Evolutionary conservation across 345 rosid species (phyloP), one percentile per base, ranked within the genome.

Genomic region (Carallia pectinifolia): DNA sequence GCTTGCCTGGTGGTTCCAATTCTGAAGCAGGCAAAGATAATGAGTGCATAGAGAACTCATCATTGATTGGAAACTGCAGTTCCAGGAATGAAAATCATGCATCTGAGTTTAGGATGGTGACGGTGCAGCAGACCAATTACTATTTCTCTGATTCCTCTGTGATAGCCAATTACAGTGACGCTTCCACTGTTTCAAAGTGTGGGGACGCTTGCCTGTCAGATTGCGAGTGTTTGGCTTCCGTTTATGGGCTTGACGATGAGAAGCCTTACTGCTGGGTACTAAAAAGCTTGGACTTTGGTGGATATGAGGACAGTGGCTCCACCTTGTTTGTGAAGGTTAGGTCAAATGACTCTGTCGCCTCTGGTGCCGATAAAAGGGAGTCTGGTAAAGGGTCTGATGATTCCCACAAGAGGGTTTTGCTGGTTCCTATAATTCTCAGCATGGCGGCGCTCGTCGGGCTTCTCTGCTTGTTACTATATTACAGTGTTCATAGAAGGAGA

Each of bases 231-330:
- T 67, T 86, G 34, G 98, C 97, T 75, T 88, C 98, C 64, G 91
- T 94, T 65, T 91, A 87, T 18, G 98, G 97, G 29, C 83, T 94
- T 58, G 89, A 94, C 23, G 96, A 88, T 4, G 98, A 91, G 77
- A 87, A 82, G 44, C 91, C 98, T 70, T 94, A 91, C 30, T 94
- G 98, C 68, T 94, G 98, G 97, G 77, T 89, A 54, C 69, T 89
- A 62, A 86, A 80, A 80, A 84, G 84, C 69, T 69, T 94, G 44
- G 88, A 91, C 47, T 87, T 88, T 67, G 97, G 98, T 2, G 96
- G 97, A 36, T 91, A 85, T 58, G 83, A 81, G 80, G 97, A 94
- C 69, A 74, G 95, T 17, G 81, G 96, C 13, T 84, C 97, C 23
- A 89, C 93, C 61, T 80, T 94, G 72, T 91, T 94, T 38, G 86